These are phyloP conservation scores for Aspergillus aculeatinus DNA, from an alignment of 2,329 filamentous ascomycete genomes.

Conservation along the genomic window DNA sequence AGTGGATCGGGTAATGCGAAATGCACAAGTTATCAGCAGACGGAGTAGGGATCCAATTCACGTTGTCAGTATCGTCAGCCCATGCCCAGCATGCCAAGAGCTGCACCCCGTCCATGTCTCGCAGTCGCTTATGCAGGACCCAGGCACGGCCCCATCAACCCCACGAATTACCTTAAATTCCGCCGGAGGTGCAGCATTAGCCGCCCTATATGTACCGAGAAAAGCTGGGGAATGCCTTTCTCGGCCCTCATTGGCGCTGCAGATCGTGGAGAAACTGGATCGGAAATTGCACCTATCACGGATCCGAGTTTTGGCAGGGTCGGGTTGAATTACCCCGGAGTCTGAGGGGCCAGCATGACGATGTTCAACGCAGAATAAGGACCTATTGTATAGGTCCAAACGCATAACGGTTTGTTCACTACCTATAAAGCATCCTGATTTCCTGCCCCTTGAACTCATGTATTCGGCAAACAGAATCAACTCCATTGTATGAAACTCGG, in stretches of 20 bases:
- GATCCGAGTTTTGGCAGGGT: background rate
- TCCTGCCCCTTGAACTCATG: background rate
- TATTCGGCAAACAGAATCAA: background rate
- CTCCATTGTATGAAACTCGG: background rate
- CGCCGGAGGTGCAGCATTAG: too few species aligned
- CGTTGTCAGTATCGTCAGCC: too few species aligned
- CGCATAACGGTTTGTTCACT: background rate
- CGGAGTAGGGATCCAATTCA: too few species aligned
- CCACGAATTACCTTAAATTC: background rate
- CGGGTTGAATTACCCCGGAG: slow-evolving; percentile 2
- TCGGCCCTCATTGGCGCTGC: background rate
- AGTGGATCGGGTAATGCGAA: too few species aligned
- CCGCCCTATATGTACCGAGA: too few species aligned
- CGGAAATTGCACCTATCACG: slow-evolving; percentile 1
- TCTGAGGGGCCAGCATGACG: background rate
- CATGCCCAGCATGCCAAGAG: background rate
- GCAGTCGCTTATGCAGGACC: background rate
- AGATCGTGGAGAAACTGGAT: background rate
- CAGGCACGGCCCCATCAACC: background rate
- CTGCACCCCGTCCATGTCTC: background rate
- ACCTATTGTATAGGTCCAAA: background rate
- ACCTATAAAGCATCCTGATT: background rate
- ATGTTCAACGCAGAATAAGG: background rate
- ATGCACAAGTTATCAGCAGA: too few species aligned
- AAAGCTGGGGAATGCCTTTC: too few species aligned